phyloP scores from a whole-genome alignment of 306 rosid genomes.

The Cucumis cinereus region DNA sequence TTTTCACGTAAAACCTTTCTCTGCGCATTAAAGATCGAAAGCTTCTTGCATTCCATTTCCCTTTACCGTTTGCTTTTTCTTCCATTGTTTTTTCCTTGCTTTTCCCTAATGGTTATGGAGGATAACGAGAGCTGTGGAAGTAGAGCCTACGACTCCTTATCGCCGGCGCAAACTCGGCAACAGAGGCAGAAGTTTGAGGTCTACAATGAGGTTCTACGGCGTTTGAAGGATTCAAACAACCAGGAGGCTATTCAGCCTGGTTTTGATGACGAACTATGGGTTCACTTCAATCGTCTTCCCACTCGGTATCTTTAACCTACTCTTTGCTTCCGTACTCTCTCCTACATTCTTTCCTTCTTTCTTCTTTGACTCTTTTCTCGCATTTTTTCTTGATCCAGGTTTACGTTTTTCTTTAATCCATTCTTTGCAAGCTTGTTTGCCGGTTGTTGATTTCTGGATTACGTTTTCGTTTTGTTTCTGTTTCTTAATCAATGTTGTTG shows the following conservation, averaged over 20 bases:
- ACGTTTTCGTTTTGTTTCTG: not conserved
- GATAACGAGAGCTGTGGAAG: conserved; percentile 65
- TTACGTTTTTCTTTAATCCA: not conserved
- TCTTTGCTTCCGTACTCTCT: conserved; percentile 3
- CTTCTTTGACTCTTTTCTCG: not conserved
- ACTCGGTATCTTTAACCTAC: conserved; percentile 45
- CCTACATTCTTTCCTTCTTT: conserved; percentile 2
- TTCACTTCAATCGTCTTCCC: conserved; percentile 95
- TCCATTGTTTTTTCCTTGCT: not conserved
- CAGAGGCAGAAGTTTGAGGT: conserved; percentile 65
- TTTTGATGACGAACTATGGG: conserved; percentile 75
- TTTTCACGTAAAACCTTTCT: conserved; percentile 19
- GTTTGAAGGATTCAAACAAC: conserved; percentile 54
- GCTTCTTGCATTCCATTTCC: not conserved
- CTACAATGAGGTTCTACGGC: conserved; percentile 88
- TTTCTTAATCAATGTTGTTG: not conserved
- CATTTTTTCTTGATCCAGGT: not conserved
- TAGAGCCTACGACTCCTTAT: conserved; percentile 27
- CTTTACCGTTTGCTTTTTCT: not conserved
- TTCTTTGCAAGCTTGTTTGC: not conserved
- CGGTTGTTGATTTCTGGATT: not conserved
- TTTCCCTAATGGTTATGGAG: conserved; percentile 42
- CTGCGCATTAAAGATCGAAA: not conserved
- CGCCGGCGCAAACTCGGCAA: conserved; percentile 42
- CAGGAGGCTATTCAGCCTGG: conserved; percentile 58